phyloP scores from a whole-genome alignment of 805 yeast genomes.

The Candida sonorensis region DNA sequence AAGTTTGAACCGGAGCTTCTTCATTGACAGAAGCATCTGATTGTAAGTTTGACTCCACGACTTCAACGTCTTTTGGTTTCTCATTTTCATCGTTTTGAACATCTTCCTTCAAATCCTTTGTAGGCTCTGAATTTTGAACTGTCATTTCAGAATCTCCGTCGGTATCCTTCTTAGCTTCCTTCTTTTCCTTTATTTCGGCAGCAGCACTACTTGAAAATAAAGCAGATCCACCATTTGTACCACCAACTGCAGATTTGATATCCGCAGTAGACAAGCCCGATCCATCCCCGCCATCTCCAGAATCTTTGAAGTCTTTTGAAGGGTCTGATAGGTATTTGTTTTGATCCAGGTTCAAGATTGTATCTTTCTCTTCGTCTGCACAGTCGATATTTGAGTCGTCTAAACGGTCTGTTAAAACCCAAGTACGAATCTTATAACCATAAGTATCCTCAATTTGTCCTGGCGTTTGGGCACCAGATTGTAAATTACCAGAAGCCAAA shows the following conservation, averaged over 20 bases:
- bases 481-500: constrained; percentile 7
- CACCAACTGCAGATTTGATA: constrained; percentile 37
- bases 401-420: constrained; percentile 21
- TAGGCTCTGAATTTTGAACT: no score
- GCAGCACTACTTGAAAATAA: constrained; percentile 28
- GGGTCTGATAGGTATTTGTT: constrained; percentile 22
- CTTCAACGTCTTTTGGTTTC: neutral
- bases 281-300: constrained; percentile 7
- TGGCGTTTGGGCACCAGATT: no score
- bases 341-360: constrained; percentile 30
- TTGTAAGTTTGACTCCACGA: no score
- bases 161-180: constrained; percentile 3
- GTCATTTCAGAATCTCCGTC: no score
- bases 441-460: no score
- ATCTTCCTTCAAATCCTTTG: no score
- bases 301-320: no score
- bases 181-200: constrained; percentile 13
- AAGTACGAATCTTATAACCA: constrained; percentile 27
- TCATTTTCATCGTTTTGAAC: neutral
- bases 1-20: no score
- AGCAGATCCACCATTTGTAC: constrained; percentile 25
- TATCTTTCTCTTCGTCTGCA: constrained; percentile 26
- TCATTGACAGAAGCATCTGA: no score
- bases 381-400: constrained; percentile 13
- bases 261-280: constrained; percentile 33